Evolutionary conservation across 805 yeast species (phyloP), one percentile per base, ranked within the genome.

Genomic region (Ogataea ramenticola): DNA sequence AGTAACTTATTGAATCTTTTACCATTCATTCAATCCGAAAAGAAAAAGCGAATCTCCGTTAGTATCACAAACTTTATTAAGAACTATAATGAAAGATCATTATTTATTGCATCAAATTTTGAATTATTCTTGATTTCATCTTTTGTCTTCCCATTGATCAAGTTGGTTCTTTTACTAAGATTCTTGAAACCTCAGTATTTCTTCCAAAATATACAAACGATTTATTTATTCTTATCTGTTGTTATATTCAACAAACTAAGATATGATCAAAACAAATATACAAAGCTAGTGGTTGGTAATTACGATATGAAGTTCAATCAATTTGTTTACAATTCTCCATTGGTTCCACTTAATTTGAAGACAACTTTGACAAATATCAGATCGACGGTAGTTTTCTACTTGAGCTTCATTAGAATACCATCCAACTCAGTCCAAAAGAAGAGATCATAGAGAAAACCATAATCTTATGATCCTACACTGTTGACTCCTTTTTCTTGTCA

Each of bases 231-330:
- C n/a, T 33, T 70, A 1, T 61, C 70, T 19, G 79, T 78, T 53
- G 53, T 74, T 17, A 58, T 71, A 19, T 83, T 83, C 61, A 66
- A 79, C 61, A 80, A 80, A 61, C 56, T 79, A 45, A 72, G 89
- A 58, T 82, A 63, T 53, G 72, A 72, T 54, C 78, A 77, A 53
- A 77, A 77, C 38, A 69, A 70, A 42, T 71, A 74, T 47, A 78
- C 83, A 43, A 72, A 80, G 55, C 52, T 63, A 9, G 60, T 80
- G 9, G 60, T 80, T 38, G 62, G 63, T 14, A 72, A 71, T 42
- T 71, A 72, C 51, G 75, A 79, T 46, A 52, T 58, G 44, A 66
- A 61, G 48, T 55, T 72, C 17, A 71, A 66, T 46, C 64, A 57
- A 36, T 40, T 64, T n/a, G 41, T 73, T 16, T 57, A 55, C 49